phyloP scores from a whole-genome alignment of 441 rosid species.

The Erodium texanum region DNA sequence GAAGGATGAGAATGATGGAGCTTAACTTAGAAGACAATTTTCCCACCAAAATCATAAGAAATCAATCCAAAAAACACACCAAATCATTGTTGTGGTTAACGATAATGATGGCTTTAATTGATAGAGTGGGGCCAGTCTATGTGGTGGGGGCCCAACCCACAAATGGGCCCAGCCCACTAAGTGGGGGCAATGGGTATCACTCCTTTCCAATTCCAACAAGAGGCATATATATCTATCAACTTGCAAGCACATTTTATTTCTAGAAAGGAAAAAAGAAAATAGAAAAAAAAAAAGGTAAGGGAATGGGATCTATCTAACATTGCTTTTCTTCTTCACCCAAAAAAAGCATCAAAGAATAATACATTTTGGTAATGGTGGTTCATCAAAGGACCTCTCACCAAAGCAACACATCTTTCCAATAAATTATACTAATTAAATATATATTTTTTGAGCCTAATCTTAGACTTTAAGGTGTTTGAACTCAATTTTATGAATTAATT shows the following conservation, averaged over 20 bases:
- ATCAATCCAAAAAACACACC: not conserved
- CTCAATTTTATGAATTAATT: no score
- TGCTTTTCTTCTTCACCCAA: slow-evolving; percentile 16
- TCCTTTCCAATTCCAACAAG: slow-evolving; percentile 5
- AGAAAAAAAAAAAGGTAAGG: slow-evolving; percentile 10
- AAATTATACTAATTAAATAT: no score
- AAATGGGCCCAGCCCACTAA: slow-evolving; percentile 16
- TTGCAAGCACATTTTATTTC: no score
- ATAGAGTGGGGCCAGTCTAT: slow-evolving; percentile 1
- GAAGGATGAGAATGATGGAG: no score
- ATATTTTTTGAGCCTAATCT: no score
- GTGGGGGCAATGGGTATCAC: slow-evolving; percentile 33
- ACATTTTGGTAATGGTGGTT: slow-evolving; percentile 26
- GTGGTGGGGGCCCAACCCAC: no score
- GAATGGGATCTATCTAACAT: not conserved
- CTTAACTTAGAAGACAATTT: no score
- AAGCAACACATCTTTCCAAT: slow-evolving; percentile 9
- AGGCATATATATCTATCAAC: no score
- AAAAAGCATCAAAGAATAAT: slow-evolving; percentile 21
- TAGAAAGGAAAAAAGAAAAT: no score
- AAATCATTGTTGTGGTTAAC: not conserved
- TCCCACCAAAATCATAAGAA: not conserved
- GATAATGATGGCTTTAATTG: not conserved
- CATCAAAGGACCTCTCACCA: slow-evolving; percentile 38
- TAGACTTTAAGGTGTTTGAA: no score